Evolutionary conservation across 2,329 filamentous ascomycete genomes (phyloP), one percentile per base, ranked within the genome.

Genomic region (Xylariomycetidae sp.): DNA sequence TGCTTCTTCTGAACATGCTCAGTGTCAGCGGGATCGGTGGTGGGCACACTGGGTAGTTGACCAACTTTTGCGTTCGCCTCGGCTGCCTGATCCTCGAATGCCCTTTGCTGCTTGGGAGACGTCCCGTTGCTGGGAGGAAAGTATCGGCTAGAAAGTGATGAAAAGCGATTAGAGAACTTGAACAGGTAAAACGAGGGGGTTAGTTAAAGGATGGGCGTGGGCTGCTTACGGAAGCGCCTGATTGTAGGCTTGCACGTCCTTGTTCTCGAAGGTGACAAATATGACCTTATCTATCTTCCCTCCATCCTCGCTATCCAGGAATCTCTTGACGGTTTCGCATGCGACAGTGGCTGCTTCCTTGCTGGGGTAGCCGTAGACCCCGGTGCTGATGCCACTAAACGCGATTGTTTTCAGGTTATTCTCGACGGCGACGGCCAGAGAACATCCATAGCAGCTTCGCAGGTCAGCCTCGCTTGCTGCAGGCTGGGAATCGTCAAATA

Each of bases 281-380:
- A 95, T 71, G 10, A 97, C 75, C 47, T 78, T 76, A 27, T 87
- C 76, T 18, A 96, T 58, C 48, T 69, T 72, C 15, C 53, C 37
- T 2, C 66, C 67, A 10, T 65, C 49, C 4, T 65, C 48, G 4
- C 61, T 54, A 13, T 70, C 66, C n/a, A 82, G 50, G 41, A 77
- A 82, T 22, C 62, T 54, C 34, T 72, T 68, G 8, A 81, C 72
- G 1, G 74, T 60, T 19, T 72, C 65, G 33, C 84, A 70, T 2
- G 88, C 92, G 8, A 82, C 71, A n/a, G 68, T 58, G 0, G 88
- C 87, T 1, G 90, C 92, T 25, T 80, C 72, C 1, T 54, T 44
- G 48, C 77, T 85, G 0, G 90, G 90, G 54, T 94, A 97, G 1
- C 87, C 87, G 54, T 95, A 97, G 2, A 95, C 59, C 1, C 90